A percentile compares a stretch with the other conserved stretches of the same genome.
These are phyloP conservation scores for Yamadazyma taylorii DNA, from an alignment of 1,139 yeast genomes.

Conservation along the genomic window DNA sequence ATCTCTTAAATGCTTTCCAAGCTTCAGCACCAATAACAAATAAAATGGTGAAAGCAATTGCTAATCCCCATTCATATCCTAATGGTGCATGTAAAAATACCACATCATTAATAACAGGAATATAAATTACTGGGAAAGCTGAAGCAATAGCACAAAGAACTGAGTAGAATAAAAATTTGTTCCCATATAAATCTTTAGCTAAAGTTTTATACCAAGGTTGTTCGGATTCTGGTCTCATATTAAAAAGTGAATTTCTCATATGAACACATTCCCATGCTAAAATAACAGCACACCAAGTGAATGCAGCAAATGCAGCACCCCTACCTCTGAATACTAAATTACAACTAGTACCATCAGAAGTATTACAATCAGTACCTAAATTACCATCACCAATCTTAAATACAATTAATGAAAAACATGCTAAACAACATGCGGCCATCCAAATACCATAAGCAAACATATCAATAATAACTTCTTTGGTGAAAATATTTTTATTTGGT, in stretches of 20 bases:
- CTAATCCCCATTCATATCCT: constrained; percentile 82
- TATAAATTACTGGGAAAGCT: constrained; percentile 81
- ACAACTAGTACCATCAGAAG: constrained; percentile 38
- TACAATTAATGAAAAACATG: constrained; percentile 65
- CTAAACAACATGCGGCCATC: constrained; percentile 74
- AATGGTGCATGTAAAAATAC: constrained; percentile 78
- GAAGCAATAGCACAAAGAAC: constrained; percentile 68
- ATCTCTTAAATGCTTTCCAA: constrained; percentile 68
- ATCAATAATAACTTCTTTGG: constrained; percentile 70
- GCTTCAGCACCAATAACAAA: constrained; percentile 63
- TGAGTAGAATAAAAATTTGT: constrained; percentile 84
- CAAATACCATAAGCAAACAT: constrained; percentile 73
- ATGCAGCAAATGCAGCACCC: constrained; percentile 76
- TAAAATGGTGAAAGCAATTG: constrained; percentile 61
- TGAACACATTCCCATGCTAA: constrained; percentile 92
- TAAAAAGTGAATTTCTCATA: constrained; percentile 69
- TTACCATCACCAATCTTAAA: constrained; percentile 68
- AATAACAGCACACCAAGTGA: constrained; percentile 89
- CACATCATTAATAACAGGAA: constrained; percentile 78
- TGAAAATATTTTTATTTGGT: constrained; percentile 65
- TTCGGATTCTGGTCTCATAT: constrained; percentile 69
- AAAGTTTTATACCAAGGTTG: constrained; percentile 52
- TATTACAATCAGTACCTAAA: constrained; percentile 67
- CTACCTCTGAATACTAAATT: constrained; percentile 73
- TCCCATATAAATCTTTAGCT: constrained; percentile 60